Percentiles rank a stretch among this genome's conserved stretches.
These are phyloP conservation scores for Saturnispora galanensis DNA, from an alignment of 805 yeast genomes.

Conservation along the genomic window DNA sequence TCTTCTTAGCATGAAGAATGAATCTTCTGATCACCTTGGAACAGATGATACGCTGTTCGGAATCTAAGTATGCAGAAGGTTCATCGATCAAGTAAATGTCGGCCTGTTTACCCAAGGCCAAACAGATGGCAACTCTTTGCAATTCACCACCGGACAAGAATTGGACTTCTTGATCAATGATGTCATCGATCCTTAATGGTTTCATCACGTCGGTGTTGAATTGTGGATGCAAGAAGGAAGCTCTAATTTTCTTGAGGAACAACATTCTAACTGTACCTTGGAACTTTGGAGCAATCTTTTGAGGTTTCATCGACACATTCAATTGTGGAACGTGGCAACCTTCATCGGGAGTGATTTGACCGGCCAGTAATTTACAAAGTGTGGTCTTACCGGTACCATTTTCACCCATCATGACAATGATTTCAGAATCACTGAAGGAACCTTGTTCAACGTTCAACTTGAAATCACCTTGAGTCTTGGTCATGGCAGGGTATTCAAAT, in stretches of 20 bases:
- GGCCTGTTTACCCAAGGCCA: constrained; percentile 89
- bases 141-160: constrained; percentile 98
- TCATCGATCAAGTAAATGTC: constrained; percentile 96
- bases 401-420: constrained; percentile 99
- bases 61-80: constrained; percentile 97
- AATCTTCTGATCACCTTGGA: constrained; percentile 97
- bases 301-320: constrained; percentile 97
- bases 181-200: constrained; percentile 87
- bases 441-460: constrained; percentile 73
- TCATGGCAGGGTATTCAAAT: constrained; percentile 70
- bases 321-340: constrained; percentile 74
- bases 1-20: constrained; percentile 91
- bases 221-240: constrained; percentile 89
- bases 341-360: constrained; percentile 80
- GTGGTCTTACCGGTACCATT: constrained; percentile 99
- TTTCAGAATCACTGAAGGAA: constrained; percentile 92
- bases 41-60: constrained; percentile 99
- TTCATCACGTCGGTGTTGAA: constrained; percentile 97
- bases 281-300: constrained; percentile 97
- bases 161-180: constrained; percentile 96
- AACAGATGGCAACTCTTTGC: constrained; percentile 97
- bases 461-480: constrained; percentile 94
- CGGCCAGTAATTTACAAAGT: constrained; percentile 90
- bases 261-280: constrained; percentile 97
- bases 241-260: constrained; percentile 93